Evolutionary conservation across 1,284 basidiomycete species (phyloP).

Genomic region (Pseudozyma pruni): DNA sequence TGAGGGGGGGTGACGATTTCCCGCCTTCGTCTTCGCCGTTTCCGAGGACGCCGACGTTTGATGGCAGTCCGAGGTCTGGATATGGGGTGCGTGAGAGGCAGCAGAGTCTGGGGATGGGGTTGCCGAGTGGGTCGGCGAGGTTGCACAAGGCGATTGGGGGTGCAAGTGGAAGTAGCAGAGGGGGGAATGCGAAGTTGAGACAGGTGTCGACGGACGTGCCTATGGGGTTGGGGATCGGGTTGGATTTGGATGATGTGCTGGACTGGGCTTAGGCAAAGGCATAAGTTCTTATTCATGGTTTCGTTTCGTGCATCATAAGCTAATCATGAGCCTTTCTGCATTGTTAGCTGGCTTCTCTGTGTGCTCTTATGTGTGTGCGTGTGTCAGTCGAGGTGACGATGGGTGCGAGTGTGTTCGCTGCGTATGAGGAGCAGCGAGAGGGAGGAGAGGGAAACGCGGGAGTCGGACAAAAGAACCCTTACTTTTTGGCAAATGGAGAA

Average conservation of each 20-base stretch:
- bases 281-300: background rate
- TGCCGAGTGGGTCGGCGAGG: constrained; percentile 27
- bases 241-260: constrained; percentile 51
- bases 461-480: constrained; percentile 19
- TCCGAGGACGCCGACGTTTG: constrained; percentile 53
- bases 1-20: constrained; percentile 38
- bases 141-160: constrained; percentile 31
- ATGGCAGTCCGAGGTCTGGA: constrained; percentile 41
- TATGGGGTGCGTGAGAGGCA: constrained; percentile 32
- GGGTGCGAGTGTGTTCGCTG: background rate
- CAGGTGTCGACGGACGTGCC: constrained; percentile 44
- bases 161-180: constrained; percentile 8
- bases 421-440: background rate
- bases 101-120: constrained; percentile 33
- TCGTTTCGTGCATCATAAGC: background rate
- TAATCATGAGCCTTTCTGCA: background rate
- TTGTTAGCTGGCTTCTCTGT: background rate
- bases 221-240: constrained; percentile 45
- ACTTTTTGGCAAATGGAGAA: constrained; percentile 5
- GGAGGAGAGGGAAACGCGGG: constrained; percentile 3
- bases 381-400: too few species aligned
- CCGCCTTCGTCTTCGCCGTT: constrained; percentile 52
- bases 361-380: background rate
- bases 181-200: constrained; percentile 25
- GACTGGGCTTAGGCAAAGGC: constrained; percentile 29